Conservation (phyloP, 345 rosid genomes). For the Corymbia maculata region DNA sequence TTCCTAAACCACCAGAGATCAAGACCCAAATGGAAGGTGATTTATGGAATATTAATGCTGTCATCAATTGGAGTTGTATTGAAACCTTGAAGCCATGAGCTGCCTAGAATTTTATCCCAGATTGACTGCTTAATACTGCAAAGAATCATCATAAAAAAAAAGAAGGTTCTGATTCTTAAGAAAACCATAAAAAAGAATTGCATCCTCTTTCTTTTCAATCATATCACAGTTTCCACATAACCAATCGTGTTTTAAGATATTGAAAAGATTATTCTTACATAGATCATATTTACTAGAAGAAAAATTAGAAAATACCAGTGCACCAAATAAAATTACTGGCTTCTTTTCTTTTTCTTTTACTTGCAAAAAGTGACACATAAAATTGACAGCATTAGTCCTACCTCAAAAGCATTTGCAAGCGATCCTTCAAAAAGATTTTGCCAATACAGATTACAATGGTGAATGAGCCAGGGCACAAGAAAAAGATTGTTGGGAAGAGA, state of each 20-base stretch:
- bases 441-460: neutral
- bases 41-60: neutral
- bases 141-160: neutral
- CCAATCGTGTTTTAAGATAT: neutral
- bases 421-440: neutral
- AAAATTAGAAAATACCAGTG: no score
- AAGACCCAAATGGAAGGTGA: neutral
- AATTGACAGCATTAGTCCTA: neutral
- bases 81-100: neutral
- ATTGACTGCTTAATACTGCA: neutral
- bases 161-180: neutral
- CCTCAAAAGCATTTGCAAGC: neutral
- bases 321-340: no score
- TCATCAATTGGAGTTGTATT: neutral
- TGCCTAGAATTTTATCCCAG: neutral
- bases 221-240: neutral
- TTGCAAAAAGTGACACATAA: neutral
- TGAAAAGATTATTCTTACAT: neutral
- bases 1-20: neutral
- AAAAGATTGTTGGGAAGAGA: neutral
- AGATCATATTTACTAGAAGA: neutral
- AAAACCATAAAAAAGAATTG: neutral
- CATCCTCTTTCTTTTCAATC: no score
- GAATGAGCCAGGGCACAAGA: neutral
- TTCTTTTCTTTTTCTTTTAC: no score